These are phyloP conservation scores for Juglanconis oblonga DNA, from an alignment of 2,329 filamentous ascomycete species.

Conservation along the genomic window DNA sequence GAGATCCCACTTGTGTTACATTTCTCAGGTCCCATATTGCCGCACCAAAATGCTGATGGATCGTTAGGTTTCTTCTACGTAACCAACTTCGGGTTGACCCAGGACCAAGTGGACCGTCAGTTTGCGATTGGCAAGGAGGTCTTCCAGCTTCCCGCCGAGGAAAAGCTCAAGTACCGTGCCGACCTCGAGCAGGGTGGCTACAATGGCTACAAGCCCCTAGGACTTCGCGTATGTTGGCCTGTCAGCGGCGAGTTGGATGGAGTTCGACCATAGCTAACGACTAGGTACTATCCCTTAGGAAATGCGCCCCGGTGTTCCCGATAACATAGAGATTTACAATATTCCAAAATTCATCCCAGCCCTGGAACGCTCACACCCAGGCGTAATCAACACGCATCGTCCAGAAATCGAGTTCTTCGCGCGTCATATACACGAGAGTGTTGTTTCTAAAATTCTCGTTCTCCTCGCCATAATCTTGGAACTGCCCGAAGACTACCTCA, in stretches of 20 bases:
- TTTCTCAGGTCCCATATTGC: neutral
- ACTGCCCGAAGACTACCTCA: constrained; percentile 50
- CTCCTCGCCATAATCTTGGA: constrained; percentile 48
- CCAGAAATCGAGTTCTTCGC: neutral
- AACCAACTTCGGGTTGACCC: constrained; percentile 49
- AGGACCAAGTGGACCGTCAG: constrained; percentile 50
- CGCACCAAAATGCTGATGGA: neutral
- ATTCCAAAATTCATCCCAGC: no score
- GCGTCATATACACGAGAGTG: constrained; percentile 28
- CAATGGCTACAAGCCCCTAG: constrained; percentile 26
- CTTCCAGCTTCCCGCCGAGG: constrained; percentile 46
- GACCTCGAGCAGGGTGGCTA: constrained; percentile 44
- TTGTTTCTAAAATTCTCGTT: constrained; percentile 25
- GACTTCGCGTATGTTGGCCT: constrained; percentile 35
- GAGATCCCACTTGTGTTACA: neutral
- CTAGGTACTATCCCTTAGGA: no score
- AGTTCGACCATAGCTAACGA: no score
- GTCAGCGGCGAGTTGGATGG: constrained; percentile 35
- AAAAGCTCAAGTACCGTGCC: constrained; percentile 45
- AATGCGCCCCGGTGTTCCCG: no score
- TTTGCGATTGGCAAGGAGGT: constrained; percentile 53
- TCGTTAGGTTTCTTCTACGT: constrained; percentile 50
- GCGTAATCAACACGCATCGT: constrained; percentile 32
- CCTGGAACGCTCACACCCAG: no score
- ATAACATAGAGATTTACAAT: no score